phyloP scores from a whole-genome alignment of 495 filamentous ascomycete species.

The Rhypophila decipiens region DNA sequence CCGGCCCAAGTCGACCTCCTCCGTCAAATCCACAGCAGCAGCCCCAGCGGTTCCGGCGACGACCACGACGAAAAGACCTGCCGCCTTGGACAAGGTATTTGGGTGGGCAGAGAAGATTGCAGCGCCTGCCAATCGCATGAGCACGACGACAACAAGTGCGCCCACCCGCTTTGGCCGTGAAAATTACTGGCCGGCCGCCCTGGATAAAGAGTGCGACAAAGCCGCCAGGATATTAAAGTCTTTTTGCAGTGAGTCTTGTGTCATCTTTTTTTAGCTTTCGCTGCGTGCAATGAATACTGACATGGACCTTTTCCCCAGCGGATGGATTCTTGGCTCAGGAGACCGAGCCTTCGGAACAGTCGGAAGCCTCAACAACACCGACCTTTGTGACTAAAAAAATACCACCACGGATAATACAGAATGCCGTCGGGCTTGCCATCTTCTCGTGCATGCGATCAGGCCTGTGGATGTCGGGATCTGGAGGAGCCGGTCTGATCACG shows the following conservation, averaged over 20 bases:
- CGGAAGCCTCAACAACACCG: constrained; percentile 27
- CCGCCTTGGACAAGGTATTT: constrained; percentile 36
- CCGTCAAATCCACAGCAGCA: constrained; percentile 9
- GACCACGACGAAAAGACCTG: constrained; percentile 13
- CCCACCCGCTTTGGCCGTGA: constrained; percentile 47
- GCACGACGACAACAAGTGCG: constrained; percentile 49
- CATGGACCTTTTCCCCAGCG: not conserved
- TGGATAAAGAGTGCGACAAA: constrained; percentile 83
- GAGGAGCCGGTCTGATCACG: constrained; percentile 75
- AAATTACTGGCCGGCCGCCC: constrained; percentile 71
- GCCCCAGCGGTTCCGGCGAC: constrained; percentile 6
- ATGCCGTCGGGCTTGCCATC: constrained; percentile 80
- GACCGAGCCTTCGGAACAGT: constrained; percentile 14
- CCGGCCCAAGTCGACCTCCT: constrained; percentile 28
- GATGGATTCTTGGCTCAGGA: constrained; percentile 42
- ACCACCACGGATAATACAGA: constrained; percentile 69
- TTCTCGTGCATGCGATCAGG: constrained; percentile 93
- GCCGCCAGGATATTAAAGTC: constrained; percentile 76
- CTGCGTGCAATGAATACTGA: not conserved
- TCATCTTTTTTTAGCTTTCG: too few species aligned
- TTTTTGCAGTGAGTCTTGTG: constrained; percentile 69
- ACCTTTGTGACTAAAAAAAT: constrained; percentile 71
- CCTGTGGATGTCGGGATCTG: constrained; percentile 83
- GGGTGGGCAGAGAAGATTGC: constrained; percentile 41
- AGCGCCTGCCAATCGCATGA: constrained; percentile 29